Conservation (phyloP, 768 basidiomycete genomes). For the Mycena indigotica region DNA sequence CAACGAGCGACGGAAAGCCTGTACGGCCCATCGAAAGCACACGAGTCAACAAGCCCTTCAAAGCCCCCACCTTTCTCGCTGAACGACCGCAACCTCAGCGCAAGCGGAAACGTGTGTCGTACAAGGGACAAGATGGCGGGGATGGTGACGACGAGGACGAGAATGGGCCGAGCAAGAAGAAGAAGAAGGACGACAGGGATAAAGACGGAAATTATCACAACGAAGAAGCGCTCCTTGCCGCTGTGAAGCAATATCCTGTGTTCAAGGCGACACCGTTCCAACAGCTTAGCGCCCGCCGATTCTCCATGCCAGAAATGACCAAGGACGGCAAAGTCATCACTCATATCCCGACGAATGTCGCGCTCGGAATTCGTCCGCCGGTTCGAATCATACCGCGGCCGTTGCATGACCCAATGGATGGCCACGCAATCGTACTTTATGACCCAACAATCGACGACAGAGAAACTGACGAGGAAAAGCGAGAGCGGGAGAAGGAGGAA, state of each 20-base stretch:
- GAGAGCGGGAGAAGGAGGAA: conserved; percentile 73
- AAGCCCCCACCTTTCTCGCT: conserved; percentile 59
- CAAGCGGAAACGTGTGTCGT: conserved; percentile 87
- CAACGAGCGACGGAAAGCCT: conserved; percentile 66
- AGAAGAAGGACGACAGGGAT: conserved; percentile 64
- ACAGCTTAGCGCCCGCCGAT: conserved; percentile 56
- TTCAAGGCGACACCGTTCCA: conserved; percentile 81
- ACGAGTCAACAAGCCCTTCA: conserved; percentile 80
- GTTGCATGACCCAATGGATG: conserved; percentile 95
- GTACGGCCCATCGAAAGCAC: conserved; percentile 70
- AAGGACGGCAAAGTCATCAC: conserved; percentile 66
- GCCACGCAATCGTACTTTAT: conserved; percentile 95
- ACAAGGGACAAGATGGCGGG: conserved; percentile 63
- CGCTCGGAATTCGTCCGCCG: conserved; percentile 84
- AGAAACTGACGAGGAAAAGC: conserved; percentile 86
- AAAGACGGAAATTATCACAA: conserved; percentile 56
- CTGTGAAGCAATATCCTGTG: conserved; percentile 72
- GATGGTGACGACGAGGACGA: conserved; percentile 60
- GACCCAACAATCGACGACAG: conserved; percentile 94
- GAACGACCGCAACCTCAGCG: conserved; percentile 67
- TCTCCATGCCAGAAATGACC: conserved; percentile 82
- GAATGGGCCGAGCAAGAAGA: conserved; percentile 58
- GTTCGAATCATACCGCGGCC: conserved; percentile 85
- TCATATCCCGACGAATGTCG: conserved; percentile 61
- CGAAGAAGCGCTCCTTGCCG: conserved; percentile 62